Evolutionary conservation across 805 yeast genomes (phyloP).

Genomic region (Candida manassasensis): DNA sequence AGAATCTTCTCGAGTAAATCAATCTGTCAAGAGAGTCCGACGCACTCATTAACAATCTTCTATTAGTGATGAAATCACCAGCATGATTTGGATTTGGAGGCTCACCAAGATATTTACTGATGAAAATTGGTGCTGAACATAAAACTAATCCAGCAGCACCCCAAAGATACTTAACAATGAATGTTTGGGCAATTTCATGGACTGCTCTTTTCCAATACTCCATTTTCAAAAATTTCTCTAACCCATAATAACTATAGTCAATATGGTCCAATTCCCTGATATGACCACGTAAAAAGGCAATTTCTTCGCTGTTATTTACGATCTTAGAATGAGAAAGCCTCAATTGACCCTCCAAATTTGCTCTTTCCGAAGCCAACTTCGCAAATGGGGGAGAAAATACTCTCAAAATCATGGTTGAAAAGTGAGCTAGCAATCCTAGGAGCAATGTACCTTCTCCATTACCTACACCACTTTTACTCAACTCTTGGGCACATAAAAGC

Average conservation of each 20-base stretch:
- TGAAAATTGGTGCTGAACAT: slow-evolving; percentile 86
- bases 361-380: slow-evolving; percentile 66
- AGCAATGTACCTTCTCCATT: slow-evolving; percentile 76
- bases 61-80: slow-evolving; percentile 83
- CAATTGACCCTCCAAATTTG: slow-evolving; percentile 79
- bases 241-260: slow-evolving; percentile 75
- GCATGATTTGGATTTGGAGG: slow-evolving; percentile 47
- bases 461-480: slow-evolving; percentile 60
- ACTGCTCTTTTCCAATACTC: slow-evolving; percentile 72
- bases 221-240: slow-evolving; percentile 71
- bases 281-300: slow-evolving; percentile 82
- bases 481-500: slow-evolving; percentile 72
- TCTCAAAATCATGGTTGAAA: slow-evolving; percentile 68
- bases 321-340: slow-evolving; percentile 79
- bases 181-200: slow-evolving; percentile 82
- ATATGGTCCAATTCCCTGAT: slow-evolving; percentile 68
- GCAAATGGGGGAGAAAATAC: slow-evolving; percentile 89
- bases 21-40: slow-evolving; percentile 85
- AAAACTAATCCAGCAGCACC: slow-evolving; percentile 90
- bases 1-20: slow-evolving; percentile 76
- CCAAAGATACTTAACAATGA: slow-evolving; percentile 87
- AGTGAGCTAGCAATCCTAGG: slow-evolving; percentile 74
- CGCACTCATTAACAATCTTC: slow-evolving; percentile 77
- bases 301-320: slow-evolving; percentile 76
- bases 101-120: slow-evolving; percentile 47